phyloP scores from a whole-genome alignment of 352 stramenopile genomes.

The Blastocystis sp. region DNA sequence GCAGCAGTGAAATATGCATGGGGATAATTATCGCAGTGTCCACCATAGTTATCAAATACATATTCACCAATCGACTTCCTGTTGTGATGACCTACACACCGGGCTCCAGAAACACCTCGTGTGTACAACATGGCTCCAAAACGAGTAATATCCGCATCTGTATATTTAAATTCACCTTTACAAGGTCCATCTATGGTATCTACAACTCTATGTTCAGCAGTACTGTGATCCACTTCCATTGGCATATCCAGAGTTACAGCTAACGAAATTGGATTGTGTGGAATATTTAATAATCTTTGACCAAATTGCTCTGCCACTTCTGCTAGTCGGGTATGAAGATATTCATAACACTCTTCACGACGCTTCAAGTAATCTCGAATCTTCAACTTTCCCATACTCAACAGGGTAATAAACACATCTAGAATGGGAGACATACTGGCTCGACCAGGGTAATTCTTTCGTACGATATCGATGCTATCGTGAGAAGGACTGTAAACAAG shows the following conservation, averaged over 20 bases:
- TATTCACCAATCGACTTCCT: conserved; percentile 65
- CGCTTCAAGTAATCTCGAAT: background rate
- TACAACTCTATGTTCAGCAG: no score
- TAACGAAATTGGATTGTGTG: conserved; percentile 41
- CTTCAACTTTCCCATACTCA: conserved; percentile 31
- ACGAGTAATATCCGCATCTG: conserved; percentile 28
- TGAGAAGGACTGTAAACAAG: conserved; percentile 33
- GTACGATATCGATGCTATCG: conserved; percentile 41
- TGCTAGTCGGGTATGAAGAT: background rate
- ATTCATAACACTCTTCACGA: conserved; percentile 58
- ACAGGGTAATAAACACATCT: conserved; percentile 69
- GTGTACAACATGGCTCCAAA: conserved; percentile 67
- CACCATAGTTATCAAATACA: conserved; percentile 65
- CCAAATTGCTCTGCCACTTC: background rate
- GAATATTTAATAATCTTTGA: background rate
- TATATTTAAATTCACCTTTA: conserved; percentile 2
- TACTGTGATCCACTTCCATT: background rate
- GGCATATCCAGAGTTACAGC: conserved; percentile 41
- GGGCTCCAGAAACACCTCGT: conserved; percentile 65
- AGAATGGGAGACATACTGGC: conserved; percentile 69
- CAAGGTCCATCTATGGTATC: no score
- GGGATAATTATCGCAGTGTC: conserved; percentile 54
- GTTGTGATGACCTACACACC: conserved; percentile 50
- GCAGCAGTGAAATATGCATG: conserved; percentile 69
- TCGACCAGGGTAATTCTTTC: conserved; percentile 67